A percentile compares a stretch with the other conserved stretches of the same genome.
Conservation (phyloP, 768 basidiomycete genomes). For the Krasilnikovozyma curviuscula region DNA sequence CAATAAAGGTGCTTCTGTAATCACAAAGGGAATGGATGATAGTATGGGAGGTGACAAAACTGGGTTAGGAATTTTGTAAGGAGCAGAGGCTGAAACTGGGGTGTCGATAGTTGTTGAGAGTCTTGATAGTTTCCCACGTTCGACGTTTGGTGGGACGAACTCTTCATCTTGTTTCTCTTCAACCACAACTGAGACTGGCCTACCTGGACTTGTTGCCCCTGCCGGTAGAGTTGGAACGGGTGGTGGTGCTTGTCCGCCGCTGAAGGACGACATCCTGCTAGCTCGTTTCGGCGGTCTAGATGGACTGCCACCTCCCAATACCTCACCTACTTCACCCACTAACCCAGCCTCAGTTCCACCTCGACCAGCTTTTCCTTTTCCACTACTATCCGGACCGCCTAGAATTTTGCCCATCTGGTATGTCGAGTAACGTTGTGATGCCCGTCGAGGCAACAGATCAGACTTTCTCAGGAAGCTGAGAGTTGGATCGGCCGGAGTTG, state of each 20-base stretch:
- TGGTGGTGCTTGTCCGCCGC: neutral
- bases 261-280: neutral
- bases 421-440: constrained; percentile 85
- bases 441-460: constrained; percentile 70
- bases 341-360: neutral
- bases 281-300: neutral
- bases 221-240: constrained; percentile 4
- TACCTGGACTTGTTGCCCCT: neutral
- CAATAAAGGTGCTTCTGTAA: no score
- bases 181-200: no score
- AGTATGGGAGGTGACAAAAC: neutral
- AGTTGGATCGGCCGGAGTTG: constrained; percentile 38
- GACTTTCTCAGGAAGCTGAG: constrained; percentile 73
- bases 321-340: neutral
- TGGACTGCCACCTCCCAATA: neutral
- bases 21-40: neutral
- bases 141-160: constrained; percentile 3
- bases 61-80: no score
- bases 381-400: constrained; percentile 1
- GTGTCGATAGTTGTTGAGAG: no score
- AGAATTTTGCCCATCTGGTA: constrained; percentile 80
- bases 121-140: no score
- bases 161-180: constrained; percentile 2
- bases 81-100: no score
- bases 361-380: neutral